Conservation (phyloP, 805 yeast species). For the Candida maesae region DNA sequence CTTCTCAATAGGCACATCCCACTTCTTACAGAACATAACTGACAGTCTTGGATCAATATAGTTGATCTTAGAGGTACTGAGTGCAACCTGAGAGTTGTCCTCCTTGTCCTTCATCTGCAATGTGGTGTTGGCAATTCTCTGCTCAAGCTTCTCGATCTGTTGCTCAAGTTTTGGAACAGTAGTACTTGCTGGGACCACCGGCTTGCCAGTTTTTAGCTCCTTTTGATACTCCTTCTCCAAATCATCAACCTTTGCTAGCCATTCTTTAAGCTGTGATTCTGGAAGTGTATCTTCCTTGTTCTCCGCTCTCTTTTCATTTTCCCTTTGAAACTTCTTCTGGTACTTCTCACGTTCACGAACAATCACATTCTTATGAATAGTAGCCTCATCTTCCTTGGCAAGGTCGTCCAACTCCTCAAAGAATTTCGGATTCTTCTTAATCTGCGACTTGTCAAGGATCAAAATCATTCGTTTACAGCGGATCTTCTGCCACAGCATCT, state of each 20-base stretch:
- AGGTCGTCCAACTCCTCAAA: slow-evolving; percentile 69
- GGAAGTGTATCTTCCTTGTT: slow-evolving; percentile 53
- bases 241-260: slow-evolving; percentile 53
- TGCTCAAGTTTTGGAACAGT: slow-evolving; percentile 62
- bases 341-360: slow-evolving; percentile 65
- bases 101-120: slow-evolving; percentile 87
- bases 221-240: slow-evolving; percentile 44
- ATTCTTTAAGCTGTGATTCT: slow-evolving; percentile 54
- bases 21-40: slow-evolving; percentile 84
- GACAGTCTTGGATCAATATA: slow-evolving; percentile 93
- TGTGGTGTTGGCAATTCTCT: slow-evolving; percentile 61
- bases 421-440: slow-evolving; percentile 49
- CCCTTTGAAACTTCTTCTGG: slow-evolving; percentile 63
- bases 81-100: slow-evolving; percentile 88
- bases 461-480: slow-evolving; percentile 69
- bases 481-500: slow-evolving; percentile 80
- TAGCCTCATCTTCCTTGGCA: slow-evolving; percentile 56
- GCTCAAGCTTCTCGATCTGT: slow-evolving; percentile 70
- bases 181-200: slow-evolving; percentile 45
- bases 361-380: slow-evolving; percentile 54
- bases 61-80: slow-evolving; percentile 90
- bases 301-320: slow-evolving; percentile 65
- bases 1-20: slow-evolving; percentile 86
- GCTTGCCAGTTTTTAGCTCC: slow-evolving; percentile 58
- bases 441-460: slow-evolving; percentile 51